Base-by-base conservation (phyloP, 177 flowering plant genomes). In the Vitis hybrid region DNA sequence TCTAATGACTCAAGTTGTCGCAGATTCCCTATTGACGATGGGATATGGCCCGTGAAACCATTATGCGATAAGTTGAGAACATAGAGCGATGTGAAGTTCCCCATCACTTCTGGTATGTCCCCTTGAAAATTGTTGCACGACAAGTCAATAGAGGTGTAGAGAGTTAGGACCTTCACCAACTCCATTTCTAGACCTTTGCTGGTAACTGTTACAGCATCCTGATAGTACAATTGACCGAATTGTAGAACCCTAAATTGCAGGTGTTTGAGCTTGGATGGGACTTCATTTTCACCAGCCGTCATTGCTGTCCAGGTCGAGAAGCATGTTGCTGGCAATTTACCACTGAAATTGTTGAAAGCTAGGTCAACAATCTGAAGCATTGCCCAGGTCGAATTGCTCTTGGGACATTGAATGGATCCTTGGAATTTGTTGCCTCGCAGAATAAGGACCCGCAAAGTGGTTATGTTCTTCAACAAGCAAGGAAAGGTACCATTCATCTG, bases 61-160 rank as follows among this genome's bases (percentile, higher is more conserved):
- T 85, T 85, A n/a, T 10, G 20, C 0, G 88, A 85, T 13, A 85
- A 70, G 73, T 83, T 83, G 18, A 85, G 82, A 19, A 67, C 66
- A 12, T 73, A 49, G n/a, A 86, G 86, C 1, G 77, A 63, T 0
- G 4, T 78, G 47, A 84, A 82, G 1, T 63, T 38, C 44, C 86
- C 89, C 11, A 84, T 14, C 5, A 12, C 62, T 0, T 73, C 64
- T 2, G 89, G 89, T 15, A 84, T 82, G 4, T 22, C 63, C 38
- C 87, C 87, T 3, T 59, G 15, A 51, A 86, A 84, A 3, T 50
- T 22, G 57, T 86, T 86, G 20, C 54, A 10, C 4, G 89, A 86
- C 33, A 86, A 57, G 64, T 86, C 87, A 51, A 86, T 67, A 24
- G 75, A 52, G 17, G 80, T 82, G 68, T 70, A 82, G 31, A 81